These are phyloP conservation scores for Zygoascus sp. DNA, from an alignment of 1,139 yeast species.

Conservation along the genomic window DNA sequence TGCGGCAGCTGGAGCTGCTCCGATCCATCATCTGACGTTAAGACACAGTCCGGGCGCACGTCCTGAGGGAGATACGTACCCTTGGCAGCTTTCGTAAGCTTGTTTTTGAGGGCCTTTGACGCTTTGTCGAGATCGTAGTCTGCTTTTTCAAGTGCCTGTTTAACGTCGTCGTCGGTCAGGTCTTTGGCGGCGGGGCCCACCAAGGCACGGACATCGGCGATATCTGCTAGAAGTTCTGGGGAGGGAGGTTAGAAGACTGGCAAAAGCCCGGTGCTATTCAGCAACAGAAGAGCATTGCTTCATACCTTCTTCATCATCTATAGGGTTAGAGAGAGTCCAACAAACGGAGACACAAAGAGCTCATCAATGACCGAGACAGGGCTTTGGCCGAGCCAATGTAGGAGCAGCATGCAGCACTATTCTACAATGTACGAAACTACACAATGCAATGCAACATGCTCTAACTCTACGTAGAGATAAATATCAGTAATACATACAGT, in stretches of 20 bases:
- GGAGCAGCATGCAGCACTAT: no score
- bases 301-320: slow-evolving; percentile 19
- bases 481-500: slow-evolving; percentile 7
- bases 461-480: no score
- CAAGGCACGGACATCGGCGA: slow-evolving; percentile 6
- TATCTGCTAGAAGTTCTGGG: slow-evolving; percentile 11
- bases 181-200: slow-evolving; percentile 1
- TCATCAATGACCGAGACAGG: no score
- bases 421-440: no score
- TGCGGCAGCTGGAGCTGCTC: background rate
- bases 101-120: slow-evolving; percentile 47
- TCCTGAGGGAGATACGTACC: background rate
- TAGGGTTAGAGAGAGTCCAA: slow-evolving; percentile 13
- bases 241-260: no score
- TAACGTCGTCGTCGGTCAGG: slow-evolving; percentile 46
- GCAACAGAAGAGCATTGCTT: background rate
- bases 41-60: slow-evolving; percentile 1
- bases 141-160: slow-evolving; percentile 57
- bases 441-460: no score
- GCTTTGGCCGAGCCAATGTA: no score
- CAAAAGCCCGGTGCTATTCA: no score
- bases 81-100: slow-evolving; percentile 24
- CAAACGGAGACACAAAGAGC: no score
- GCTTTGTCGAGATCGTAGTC: slow-evolving; percentile 56
- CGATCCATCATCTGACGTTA: background rate